Percentiles rank a stretch among this genome's conserved stretches.
Evolutionary conservation across 2,329 filamentous ascomycete species (phyloP).

Genomic region (Alternaria viburni): DNA sequence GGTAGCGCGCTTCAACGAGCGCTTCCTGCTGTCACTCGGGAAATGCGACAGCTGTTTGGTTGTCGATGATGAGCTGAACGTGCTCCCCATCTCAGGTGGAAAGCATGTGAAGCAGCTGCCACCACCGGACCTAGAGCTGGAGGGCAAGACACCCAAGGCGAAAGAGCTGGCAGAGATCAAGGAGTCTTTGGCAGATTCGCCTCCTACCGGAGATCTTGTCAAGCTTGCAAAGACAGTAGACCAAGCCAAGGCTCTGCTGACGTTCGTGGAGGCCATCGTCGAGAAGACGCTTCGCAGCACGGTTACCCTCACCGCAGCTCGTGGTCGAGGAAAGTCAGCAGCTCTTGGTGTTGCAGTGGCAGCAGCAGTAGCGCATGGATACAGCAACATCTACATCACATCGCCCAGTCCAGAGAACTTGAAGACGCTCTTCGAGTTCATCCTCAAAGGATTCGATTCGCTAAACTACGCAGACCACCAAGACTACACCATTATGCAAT

Average conservation of each 20-base stretch:
- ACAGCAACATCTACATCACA: constrained; percentile 99
- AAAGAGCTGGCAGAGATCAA: constrained; percentile 85
- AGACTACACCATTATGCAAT: constrained; percentile 98
- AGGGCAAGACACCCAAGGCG: constrained; percentile 72
- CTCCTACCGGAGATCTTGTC: constrained; percentile 84
- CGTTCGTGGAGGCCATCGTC: constrained; percentile 93
- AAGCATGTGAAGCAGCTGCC: constrained; percentile 86
- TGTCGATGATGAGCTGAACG: constrained; percentile 96
- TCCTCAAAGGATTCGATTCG: constrained; percentile 97
- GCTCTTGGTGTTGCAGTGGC: constrained; percentile 94
- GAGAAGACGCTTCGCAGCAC: constrained; percentile 96
- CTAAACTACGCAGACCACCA: constrained; percentile 92
- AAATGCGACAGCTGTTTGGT: constrained; percentile 93
- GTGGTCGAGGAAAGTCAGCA: constrained; percentile 96
- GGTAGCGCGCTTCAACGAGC: constrained; percentile 94
- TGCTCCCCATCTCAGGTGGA: constrained; percentile 93
- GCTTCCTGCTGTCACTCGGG: constrained; percentile 94
- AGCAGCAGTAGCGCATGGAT: constrained; percentile 91
- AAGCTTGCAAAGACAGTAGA: constrained; percentile 89
- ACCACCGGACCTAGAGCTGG: constrained; percentile 74
- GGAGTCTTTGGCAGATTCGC: constrained; percentile 81
- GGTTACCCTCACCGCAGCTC: constrained; percentile 88
- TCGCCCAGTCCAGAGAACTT: constrained; percentile 97
- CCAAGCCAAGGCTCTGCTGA: constrained; percentile 95
- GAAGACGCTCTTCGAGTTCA: constrained; percentile 97